These are phyloP conservation scores for Leccinum angustisporum DNA, from an alignment of 1,284 basidiomycete genomes.

Conservation along the genomic window DNA sequence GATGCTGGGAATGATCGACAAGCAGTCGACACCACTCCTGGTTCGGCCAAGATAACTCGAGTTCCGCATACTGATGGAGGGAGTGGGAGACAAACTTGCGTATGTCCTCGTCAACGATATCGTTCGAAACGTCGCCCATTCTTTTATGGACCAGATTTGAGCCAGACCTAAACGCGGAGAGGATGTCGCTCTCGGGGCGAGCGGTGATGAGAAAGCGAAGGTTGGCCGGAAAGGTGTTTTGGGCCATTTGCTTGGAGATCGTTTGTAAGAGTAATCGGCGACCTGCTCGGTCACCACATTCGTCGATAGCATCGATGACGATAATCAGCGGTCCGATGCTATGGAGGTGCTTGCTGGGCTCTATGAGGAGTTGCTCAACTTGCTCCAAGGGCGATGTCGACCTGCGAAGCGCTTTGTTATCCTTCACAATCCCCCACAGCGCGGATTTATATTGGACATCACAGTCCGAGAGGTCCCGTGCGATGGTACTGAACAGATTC, in stretches of 20 bases:
- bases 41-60: not conserved
- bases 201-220: not conserved
- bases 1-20: not conserved
- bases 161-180: not conserved
- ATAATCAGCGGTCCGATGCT: not conserved
- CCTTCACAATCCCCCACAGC: not conserved
- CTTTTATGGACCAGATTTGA: not conserved
- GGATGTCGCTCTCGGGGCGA: not conserved
- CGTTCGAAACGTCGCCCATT: not conserved
- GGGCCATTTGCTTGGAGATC: not conserved
- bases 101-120: not conserved
- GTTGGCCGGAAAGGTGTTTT: not conserved
- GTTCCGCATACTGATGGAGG: not conserved
- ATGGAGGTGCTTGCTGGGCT: not conserved
- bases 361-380: not conserved
- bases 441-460: not conserved
- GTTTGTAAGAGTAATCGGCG: not conserved
- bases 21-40: not conserved
- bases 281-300: not conserved
- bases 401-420: not conserved
- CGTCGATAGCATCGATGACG: not conserved
- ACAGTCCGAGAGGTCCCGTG: not conserved
- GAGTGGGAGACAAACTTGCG: not conserved
- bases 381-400: not conserved
- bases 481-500: not conserved